Evolutionary conservation across 2,329 filamentous ascomycete species (phyloP).

Genomic region (Pestalotiopsis fici): DNA sequence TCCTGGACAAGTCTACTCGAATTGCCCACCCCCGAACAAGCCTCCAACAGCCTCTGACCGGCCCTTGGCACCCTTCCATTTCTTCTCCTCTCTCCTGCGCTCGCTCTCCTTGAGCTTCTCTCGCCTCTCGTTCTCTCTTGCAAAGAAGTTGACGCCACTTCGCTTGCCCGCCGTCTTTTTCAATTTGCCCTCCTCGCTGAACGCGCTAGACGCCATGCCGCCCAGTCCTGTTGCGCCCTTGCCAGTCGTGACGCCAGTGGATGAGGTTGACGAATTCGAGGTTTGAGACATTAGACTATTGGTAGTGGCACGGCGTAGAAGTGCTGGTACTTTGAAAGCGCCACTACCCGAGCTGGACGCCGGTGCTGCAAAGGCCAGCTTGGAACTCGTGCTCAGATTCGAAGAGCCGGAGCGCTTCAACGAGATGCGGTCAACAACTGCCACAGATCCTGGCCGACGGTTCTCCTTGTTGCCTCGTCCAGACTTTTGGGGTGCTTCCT

Average conservation of each 20-base stretch:
- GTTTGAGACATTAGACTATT: constrained; percentile 46
- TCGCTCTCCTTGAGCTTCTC: constrained; percentile 58
- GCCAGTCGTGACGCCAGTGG: background rate
- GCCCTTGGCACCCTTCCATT: constrained; percentile 58
- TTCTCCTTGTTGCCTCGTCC: constrained; percentile 51
- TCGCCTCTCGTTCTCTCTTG: constrained; percentile 58
- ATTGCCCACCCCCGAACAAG: constrained; percentile 57
- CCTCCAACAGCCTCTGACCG: constrained; percentile 59
- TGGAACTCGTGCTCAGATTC: constrained; percentile 32
- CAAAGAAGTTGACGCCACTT: constrained; percentile 62
- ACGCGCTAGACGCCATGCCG: constrained; percentile 31
- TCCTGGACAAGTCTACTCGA: constrained; percentile 38
- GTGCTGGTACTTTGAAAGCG: constrained; percentile 67
- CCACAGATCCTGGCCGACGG: constrained; percentile 33
- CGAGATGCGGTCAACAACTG: constrained; percentile 73
- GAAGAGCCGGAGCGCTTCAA: constrained; percentile 60
- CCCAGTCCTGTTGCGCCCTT: background rate
- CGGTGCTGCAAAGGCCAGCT: constrained; percentile 58
- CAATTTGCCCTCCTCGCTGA: constrained; percentile 54
- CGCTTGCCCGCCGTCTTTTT: constrained; percentile 62
- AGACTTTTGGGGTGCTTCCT: constrained; percentile 37
- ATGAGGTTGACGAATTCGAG: constrained; percentile 15
- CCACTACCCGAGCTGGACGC: constrained; percentile 35
- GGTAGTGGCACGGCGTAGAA: constrained; percentile 74
- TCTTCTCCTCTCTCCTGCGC: constrained; percentile 58